Base-by-base conservation (phyloP, 768 basidiomycete species). In the Scleroderma bovista region DNA sequence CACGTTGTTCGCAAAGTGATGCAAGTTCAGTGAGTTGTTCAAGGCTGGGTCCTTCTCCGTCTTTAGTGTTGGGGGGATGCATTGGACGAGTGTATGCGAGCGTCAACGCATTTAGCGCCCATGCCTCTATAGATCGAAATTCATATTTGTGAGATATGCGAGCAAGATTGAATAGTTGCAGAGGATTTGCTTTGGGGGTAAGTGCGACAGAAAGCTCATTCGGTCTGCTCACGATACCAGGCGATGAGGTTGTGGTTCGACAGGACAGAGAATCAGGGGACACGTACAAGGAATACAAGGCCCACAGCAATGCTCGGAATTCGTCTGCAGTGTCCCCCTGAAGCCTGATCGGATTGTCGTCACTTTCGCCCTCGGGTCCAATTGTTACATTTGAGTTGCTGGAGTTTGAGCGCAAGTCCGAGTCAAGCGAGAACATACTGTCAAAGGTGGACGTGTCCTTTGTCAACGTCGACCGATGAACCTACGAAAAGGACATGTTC, bases 221-320 rank as follows among this genome's bases (percentile, higher is more conserved):
- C 8, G 72, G 69, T 39, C 79, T 80, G 54, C 38, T 37, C 43
- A 33, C 17, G 24, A 44, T 32, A 48, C 42, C 26, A 34, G 20
- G 43, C 36, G 32, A 44, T 43, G 47, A 49, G 44, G 53, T 40
- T 42, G 34, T 22, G 26, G 51, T 50, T 15, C 33, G 2, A 1
- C 11, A 33, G 26, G 34, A 48, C 39, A 49, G 33, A 23, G 20
- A 9, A 33, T 50, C 43, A 50, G 31, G 47, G 46, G 44, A 43
- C 44, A 72, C 78, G 60, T 65, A 82, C 80, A 72, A 58, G 0
- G 75, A 72, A 55, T 80, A 75, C 41, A 79, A 57, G 3, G 74
- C 71, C 77, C 78, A 81, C 32, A 81, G 62, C 34, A 83, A 68
- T 3, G 76, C 77, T 11, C 75, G 68, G 55, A 80, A 78, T 43